phyloP scores from a whole-genome alignment of 305 asterid species.

The Withania somnifera region DNA sequence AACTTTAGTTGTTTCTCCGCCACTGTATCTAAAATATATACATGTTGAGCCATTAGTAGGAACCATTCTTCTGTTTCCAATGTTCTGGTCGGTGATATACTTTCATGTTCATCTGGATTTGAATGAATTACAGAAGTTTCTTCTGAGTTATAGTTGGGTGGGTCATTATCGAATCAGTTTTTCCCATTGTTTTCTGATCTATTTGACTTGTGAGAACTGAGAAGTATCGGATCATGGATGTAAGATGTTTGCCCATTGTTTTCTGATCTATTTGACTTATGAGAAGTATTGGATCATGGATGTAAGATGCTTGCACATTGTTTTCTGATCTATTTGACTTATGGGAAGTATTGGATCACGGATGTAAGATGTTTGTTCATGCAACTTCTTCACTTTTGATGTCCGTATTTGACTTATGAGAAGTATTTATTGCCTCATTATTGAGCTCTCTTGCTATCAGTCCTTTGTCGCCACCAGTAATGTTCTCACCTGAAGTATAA shows the following conservation, averaged over 20 bases:
- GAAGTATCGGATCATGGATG: no score
- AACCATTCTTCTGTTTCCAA: not conserved
- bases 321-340: not conserved
- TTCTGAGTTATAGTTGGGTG: conserved; percentile 4
- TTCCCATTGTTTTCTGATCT: no score
- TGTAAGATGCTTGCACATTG: no score
- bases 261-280: no score
- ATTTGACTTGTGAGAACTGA: no score
- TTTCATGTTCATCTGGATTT: not conserved
- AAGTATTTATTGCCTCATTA: not conserved
- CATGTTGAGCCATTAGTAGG: not conserved
- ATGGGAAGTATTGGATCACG: not conserved
- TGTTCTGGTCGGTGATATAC: not conserved
- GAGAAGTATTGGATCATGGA: no score
- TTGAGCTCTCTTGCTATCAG: not conserved
- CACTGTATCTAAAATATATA: not conserved
- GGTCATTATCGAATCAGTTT: not conserved
- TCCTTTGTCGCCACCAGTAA: not conserved
- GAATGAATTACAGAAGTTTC: conserved; percentile 1
- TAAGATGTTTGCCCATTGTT: no score
- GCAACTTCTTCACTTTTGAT: not conserved
- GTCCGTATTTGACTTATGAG: not conserved
- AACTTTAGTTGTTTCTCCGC: not conserved
- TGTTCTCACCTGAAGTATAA: not conserved
- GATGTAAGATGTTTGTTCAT: not conserved